These are phyloP conservation scores for Akanthomyces dipterigenus DNA, from an alignment of 2,329 filamentous ascomycete species.

Conservation along the genomic window DNA sequence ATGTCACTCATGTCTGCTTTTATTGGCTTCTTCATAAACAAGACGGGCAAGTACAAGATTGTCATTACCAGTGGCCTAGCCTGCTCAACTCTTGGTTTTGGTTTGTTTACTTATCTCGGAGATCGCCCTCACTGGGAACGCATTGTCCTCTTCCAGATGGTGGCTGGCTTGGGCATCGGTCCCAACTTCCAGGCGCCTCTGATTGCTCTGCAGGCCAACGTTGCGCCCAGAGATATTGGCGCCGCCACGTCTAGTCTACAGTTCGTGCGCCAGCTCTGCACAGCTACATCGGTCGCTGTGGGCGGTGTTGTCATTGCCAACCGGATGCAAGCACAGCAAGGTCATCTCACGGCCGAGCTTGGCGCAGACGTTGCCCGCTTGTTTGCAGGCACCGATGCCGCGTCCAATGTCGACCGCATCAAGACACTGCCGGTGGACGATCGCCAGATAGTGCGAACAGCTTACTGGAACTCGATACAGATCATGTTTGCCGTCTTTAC, in stretches of 20 bases:
- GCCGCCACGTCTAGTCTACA: constrained; percentile 60
- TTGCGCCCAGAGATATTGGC: constrained; percentile 58
- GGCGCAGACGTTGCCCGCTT: constrained; percentile 41
- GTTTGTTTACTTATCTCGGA: constrained; percentile 56
- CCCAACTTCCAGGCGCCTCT: constrained; percentile 65
- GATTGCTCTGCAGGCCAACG: constrained; percentile 59
- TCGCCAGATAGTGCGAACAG: constrained; percentile 34
- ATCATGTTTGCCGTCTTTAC: constrained; percentile 55
- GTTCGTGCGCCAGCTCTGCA: constrained; percentile 63
- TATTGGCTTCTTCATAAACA: constrained; percentile 51
- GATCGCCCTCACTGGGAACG: constrained; percentile 47
- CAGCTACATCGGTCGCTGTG: constrained; percentile 61
- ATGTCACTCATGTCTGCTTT: constrained; percentile 56
- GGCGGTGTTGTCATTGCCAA: constrained; percentile 79
- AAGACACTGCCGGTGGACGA: constrained; percentile 41
- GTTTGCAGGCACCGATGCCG: constrained; percentile 53
- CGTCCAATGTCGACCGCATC: constrained; percentile 54
- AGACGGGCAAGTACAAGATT: constrained; percentile 59
- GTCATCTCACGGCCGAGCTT: constrained; percentile 41
- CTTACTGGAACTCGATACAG: constrained; percentile 43
- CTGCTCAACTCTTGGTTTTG: constrained; percentile 58
- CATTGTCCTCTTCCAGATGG: constrained; percentile 54
- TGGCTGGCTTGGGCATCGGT: constrained; percentile 58
- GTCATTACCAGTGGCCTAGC: constrained; percentile 53
- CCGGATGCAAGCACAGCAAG: constrained; percentile 53